phyloP scores from a whole-genome alignment of 352 stramenopile genomes.

The Pythium coloratum region DNA sequence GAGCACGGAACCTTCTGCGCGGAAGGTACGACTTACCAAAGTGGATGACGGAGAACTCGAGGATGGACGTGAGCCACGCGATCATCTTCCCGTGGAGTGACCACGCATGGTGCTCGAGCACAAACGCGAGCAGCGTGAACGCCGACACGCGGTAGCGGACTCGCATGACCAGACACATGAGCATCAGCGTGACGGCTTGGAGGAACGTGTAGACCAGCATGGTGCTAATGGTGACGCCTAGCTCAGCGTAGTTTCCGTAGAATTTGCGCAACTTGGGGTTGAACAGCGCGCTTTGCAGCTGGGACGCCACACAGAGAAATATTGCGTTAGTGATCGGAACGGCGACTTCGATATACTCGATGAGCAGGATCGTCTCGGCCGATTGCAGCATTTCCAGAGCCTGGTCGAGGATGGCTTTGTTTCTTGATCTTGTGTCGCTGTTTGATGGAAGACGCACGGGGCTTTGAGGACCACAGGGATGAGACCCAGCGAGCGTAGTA shows the following conservation, averaged over 20 bases:
- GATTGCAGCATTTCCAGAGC: conserved; percentile 8
- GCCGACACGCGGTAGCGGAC: conserved; percentile 14
- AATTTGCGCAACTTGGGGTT: background rate
- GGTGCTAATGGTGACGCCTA: background rate
- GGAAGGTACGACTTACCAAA: too few species aligned
- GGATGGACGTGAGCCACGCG: too few species aligned
- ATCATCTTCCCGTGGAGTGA: too few species aligned
- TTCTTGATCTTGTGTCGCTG: conserved; percentile 1
- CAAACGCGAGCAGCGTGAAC: conserved; percentile 10
- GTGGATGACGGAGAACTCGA: too few species aligned
- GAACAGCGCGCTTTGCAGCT: conserved; percentile 8
- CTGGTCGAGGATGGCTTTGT: background rate
- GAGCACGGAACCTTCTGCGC: too few species aligned
- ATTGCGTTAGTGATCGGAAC: conserved; percentile 8
- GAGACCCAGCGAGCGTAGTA: background rate
- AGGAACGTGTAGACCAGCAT: conserved; percentile 15
- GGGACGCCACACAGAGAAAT: conserved; percentile 4
- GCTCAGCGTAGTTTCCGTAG: background rate
- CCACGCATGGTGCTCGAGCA: conserved; percentile 17
- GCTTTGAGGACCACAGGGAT: background rate
- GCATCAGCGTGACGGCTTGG: conserved; percentile 7
- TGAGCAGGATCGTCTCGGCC: conserved; percentile 14
- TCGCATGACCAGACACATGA: conserved; percentile 9
- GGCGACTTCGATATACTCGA: conserved; percentile 25
- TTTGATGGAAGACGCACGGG: background rate